A percentile compares a stretch with the other conserved stretches of the same genome.
Evolutionary conservation across 2,329 filamentous ascomycete species (phyloP).

Genomic region (Aureobasidium leucospermi): DNA sequence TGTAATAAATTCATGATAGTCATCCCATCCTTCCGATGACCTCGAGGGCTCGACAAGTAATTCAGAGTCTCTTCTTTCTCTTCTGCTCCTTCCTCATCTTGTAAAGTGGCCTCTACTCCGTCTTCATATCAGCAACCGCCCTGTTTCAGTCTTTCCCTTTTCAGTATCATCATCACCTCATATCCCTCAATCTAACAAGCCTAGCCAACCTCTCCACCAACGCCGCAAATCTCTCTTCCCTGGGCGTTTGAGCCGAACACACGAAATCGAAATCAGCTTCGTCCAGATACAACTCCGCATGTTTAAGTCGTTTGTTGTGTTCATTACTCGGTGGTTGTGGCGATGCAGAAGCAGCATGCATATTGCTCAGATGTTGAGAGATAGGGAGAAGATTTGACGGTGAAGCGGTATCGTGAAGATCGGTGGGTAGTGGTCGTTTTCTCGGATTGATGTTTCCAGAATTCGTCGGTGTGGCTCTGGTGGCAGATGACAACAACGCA

Average conservation of each 20-base stretch:
- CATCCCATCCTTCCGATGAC: no score
- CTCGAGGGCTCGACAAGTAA: no score
- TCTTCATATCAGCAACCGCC: no score
- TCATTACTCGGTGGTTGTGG: not conserved
- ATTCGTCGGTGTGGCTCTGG: not conserved
- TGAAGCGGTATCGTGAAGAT: not conserved
- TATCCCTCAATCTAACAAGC: constrained; percentile 2
- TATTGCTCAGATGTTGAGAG: not conserved
- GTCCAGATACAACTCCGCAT: constrained; percentile 12
- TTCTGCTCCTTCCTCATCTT: no score
- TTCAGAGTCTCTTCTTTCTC: no score
- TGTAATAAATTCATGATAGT: no score
- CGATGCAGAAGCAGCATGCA: no score
- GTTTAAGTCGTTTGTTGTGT: not conserved
- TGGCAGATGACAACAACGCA: not conserved
- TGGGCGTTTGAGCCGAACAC: not conserved
- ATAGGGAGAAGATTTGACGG: not conserved
- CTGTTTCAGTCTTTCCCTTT: no score
- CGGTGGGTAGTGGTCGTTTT: not conserved
- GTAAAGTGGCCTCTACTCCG: no score
- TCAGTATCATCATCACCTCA: not conserved
- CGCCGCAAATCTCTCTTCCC: not conserved
- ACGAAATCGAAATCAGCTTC: constrained; percentile 6
- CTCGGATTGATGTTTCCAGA: not conserved
- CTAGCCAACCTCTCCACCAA: constrained; percentile 10